phyloP scores from a whole-genome alignment of 2,329 filamentous ascomycete genomes.

The Fusarium palustre region DNA sequence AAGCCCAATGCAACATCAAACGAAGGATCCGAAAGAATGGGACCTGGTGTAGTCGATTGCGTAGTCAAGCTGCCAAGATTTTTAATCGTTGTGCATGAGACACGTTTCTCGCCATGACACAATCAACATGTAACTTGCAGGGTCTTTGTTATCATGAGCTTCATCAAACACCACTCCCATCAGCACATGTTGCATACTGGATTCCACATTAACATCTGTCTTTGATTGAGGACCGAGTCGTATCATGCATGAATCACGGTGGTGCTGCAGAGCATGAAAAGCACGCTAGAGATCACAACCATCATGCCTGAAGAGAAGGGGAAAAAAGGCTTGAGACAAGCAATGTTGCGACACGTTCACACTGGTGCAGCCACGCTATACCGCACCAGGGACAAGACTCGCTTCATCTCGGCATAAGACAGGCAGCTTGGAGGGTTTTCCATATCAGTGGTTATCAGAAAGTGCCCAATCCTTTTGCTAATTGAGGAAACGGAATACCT shows the following conservation, averaged over 20 bases:
- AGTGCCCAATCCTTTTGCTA: slow-evolving; percentile 8
- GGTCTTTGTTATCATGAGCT: slow-evolving; percentile 9
- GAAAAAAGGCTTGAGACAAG: slow-evolving; percentile 2
- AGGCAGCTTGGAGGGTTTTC: slow-evolving; percentile 7
- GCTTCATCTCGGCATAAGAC: slow-evolving; percentile 41
- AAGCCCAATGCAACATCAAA: slow-evolving; percentile 8
- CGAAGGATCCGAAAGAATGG: neutral
- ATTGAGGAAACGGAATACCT: slow-evolving; percentile 6
- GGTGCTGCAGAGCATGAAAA: slow-evolving; percentile 24
- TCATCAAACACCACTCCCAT: neutral
- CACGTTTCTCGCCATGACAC: slow-evolving; percentile 19
- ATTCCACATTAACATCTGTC: neutral
- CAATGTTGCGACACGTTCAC: slow-evolving; percentile 12
- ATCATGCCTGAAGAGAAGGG: slow-evolving; percentile 5
- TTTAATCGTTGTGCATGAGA: slow-evolving; percentile 13
- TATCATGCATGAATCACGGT: slow-evolving; percentile 46
- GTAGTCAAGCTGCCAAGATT: slow-evolving; percentile 16
- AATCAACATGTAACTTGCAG: slow-evolving; percentile 10
- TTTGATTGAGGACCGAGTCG: slow-evolving; percentile 36
- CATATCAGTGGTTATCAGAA: neutral
- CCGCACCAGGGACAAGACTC: slow-evolving; percentile 13
- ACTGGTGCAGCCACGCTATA: slow-evolving; percentile 26
- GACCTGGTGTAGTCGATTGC: neutral
- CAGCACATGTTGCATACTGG: slow-evolving; percentile 25
- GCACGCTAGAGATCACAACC: slow-evolving; percentile 18